A percentile compares a stretch with the other conserved stretches of the same genome.
Conservation (phyloP, 2,329 filamentous ascomycete genomes). For the Fonsecaea erecta region DNA sequence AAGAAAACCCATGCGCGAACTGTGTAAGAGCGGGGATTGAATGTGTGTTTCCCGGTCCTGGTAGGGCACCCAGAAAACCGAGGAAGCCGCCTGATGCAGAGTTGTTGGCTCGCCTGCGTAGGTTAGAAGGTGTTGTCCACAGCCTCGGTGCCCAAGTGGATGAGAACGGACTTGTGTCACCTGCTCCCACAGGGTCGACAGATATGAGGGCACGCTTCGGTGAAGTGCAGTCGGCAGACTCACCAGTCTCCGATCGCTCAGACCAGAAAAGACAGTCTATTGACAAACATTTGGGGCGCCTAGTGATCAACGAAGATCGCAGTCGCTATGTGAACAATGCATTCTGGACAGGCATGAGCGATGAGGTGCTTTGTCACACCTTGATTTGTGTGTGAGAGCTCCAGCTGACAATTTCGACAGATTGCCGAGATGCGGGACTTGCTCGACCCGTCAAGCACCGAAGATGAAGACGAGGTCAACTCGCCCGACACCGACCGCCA, state of each 20-base stretch:
- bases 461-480: constrained; percentile 57
- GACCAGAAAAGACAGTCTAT: constrained; percentile 33
- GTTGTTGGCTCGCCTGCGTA: constrained; percentile 60
- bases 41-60: constrained; percentile 66
- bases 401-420: constrained; percentile 40
- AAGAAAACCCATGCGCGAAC: constrained; percentile 54
- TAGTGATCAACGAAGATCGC: constrained; percentile 64
- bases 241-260: constrained; percentile 22
- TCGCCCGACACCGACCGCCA: constrained; percentile 51
- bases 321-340: constrained; percentile 67
- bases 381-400: neutral
- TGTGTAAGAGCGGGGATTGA: constrained; percentile 58
- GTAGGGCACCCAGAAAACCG: constrained; percentile 63
- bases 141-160: constrained; percentile 57
- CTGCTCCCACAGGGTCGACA: constrained; percentile 22
- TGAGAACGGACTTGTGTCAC: constrained; percentile 37
- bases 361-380: constrained; percentile 55
- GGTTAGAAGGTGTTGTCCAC: constrained; percentile 66
- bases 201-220: constrained; percentile 27
- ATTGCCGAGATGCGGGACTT: constrained; percentile 67
- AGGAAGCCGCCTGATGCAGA: constrained; percentile 65
- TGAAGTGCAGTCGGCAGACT: constrained; percentile 19
- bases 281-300: constrained; percentile 58
- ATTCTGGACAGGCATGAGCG: constrained; percentile 65
- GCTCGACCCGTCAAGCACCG: constrained; percentile 61